phyloP scores from a whole-genome alignment of 2,329 filamentous ascomycete genomes.

The Teratosphaeria viscida region DNA sequence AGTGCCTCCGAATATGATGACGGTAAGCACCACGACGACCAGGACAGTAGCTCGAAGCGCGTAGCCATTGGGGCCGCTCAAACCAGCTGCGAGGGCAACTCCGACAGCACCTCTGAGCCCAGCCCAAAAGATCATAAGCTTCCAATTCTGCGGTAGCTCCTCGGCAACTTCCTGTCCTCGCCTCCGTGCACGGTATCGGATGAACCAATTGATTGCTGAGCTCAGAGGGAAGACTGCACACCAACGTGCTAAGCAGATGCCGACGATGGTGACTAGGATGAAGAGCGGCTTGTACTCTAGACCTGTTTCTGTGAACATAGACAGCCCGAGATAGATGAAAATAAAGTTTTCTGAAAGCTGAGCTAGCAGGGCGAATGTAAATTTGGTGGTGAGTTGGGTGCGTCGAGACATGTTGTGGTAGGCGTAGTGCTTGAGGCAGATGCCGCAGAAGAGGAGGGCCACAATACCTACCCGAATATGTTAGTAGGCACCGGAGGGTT shows the following conservation, averaged over 20 bases:
- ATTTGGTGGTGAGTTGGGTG: constrained; percentile 95
- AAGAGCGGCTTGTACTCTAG: constrained; percentile 89
- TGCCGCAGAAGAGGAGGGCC: constrained; percentile 91
- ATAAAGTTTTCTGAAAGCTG: constrained; percentile 98
- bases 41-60: constrained; percentile 89
- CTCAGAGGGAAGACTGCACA: constrained; percentile 91
- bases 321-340: constrained; percentile 95
- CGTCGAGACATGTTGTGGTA: constrained; percentile 99
- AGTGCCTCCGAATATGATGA: constrained; percentile 97
- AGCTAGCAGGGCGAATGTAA: constrained; percentile 86
- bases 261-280: constrained; percentile 82
- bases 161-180: constrained; percentile 68
- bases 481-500: not conserved
- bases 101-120: constrained; percentile 91
- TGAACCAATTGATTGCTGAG: constrained; percentile 81
- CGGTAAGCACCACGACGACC: constrained; percentile 90
- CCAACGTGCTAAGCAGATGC: constrained; percentile 87
- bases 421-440: constrained; percentile 96
- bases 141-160: constrained; percentile 87
- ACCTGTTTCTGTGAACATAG: constrained; percentile 82
- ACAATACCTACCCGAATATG: constrained; percentile 63
- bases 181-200: constrained; percentile 71
- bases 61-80: constrained; percentile 61
- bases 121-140: constrained; percentile 99
- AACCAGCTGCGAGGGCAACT: constrained; percentile 81